phyloP scores from a whole-genome alignment of 305 asterid genomes.

The Rubia balearica region DNA sequence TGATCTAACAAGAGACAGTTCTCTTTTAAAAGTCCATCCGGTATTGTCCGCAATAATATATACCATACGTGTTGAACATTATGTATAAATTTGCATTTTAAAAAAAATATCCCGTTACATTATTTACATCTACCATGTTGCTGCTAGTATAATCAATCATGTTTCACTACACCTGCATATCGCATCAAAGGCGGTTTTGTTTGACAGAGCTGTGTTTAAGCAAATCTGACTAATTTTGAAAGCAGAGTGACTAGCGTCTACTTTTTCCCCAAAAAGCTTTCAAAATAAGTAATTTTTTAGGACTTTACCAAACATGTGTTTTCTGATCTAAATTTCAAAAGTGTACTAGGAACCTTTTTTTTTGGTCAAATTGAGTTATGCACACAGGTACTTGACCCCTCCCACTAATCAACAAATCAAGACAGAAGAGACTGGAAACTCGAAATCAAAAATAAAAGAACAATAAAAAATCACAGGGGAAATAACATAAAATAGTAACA shows the following conservation, averaged over 20 bases:
- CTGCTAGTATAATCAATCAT: neutral
- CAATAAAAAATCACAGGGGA: neutral
- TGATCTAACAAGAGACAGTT: too few species aligned
- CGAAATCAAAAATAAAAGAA: neutral
- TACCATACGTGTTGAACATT: too few species aligned
- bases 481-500: neutral
- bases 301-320: neutral
- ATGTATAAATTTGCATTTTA: too few species aligned
- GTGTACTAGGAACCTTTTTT: neutral
- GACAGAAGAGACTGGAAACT: neutral
- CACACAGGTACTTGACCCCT: neutral
- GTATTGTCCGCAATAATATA: too few species aligned
- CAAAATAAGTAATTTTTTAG: too few species aligned
- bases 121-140: too few species aligned
- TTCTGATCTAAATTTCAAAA: neutral
- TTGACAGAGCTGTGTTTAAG: too few species aligned
- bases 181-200: neutral
- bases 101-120: too few species aligned
- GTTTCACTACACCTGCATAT: neutral
- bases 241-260: too few species aligned
- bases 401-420: neutral
- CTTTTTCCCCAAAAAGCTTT: too few species aligned
- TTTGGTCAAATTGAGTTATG: neutral
- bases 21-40: too few species aligned
- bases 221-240: too few species aligned